These are phyloP conservation scores for Tetracladium setigerum DNA, from an alignment of 495 filamentous ascomycete species.

Conservation along the genomic window DNA sequence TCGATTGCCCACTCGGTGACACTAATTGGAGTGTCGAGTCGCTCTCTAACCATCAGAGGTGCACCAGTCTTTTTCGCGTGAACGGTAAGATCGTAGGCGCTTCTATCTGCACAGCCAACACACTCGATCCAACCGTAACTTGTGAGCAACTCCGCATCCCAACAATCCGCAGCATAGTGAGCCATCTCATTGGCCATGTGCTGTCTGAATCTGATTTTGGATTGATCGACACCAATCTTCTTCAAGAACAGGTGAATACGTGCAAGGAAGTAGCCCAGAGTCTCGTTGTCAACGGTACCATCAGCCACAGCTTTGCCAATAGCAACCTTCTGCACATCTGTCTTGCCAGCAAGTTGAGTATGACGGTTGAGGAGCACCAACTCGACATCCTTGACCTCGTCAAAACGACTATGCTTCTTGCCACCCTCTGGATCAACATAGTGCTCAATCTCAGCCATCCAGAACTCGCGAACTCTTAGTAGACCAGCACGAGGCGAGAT, in stretches of 20 bases:
- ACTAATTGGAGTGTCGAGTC: conserved; percentile 42
- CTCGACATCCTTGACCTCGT: conserved; percentile 57
- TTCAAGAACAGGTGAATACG: conserved; percentile 56
- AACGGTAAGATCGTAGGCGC: conserved; percentile 59
- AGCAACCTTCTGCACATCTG: conserved; percentile 39
- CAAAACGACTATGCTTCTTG: conserved; percentile 66
- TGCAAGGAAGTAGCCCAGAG: conserved; percentile 62
- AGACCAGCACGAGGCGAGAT: conserved; percentile 68
- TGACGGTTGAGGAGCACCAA: conserved; percentile 50
- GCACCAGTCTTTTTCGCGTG: conserved; percentile 56
- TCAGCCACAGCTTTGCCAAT: conserved; percentile 53
- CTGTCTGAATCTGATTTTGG: conserved; percentile 59
- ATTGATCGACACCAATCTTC: conserved; percentile 52
- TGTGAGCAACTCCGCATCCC: conserved; percentile 60
- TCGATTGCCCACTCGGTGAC: conserved; percentile 56
- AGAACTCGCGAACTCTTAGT: conserved; percentile 71
- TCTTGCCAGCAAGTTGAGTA: conserved; percentile 54
- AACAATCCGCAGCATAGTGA: conserved; percentile 63
- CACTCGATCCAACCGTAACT: conserved; percentile 67
- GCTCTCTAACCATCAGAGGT: conserved; percentile 51
- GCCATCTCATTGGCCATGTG: conserved; percentile 72
- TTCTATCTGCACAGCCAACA: conserved; percentile 62
- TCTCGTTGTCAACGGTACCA: conserved; percentile 60
- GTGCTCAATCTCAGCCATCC: conserved; percentile 81
- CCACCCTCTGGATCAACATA: conserved; percentile 65